A percentile compares a stretch with the other conserved stretches of the same genome.
Conservation (phyloP, 1,139 yeast species). For the Meyerozyma athensensis region DNA sequence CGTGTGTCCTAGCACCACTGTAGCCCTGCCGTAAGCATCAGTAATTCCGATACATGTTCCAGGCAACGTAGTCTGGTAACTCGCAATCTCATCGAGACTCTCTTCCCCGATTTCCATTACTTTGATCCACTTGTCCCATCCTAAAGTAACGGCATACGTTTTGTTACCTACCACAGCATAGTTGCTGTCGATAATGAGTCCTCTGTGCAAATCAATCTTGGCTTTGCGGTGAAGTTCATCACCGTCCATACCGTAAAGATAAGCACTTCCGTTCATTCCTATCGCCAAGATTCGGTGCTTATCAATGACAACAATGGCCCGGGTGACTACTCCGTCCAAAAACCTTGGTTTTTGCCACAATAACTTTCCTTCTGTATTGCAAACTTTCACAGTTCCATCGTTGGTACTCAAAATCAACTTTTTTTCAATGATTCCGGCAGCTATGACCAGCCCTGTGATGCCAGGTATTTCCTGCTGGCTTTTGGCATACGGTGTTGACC, state of each 20-base stretch:
- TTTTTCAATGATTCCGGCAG: constrained; percentile 14
- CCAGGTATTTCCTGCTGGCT: constrained; percentile 8
- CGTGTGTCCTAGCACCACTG: constrained; percentile 50
- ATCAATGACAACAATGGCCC: constrained; percentile 22
- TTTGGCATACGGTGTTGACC: constrained; percentile 33
- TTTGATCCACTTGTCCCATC: constrained; percentile 54
- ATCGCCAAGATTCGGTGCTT: constrained; percentile 20
- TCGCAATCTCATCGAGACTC: constrained; percentile 17
- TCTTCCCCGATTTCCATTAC: constrained; percentile 28
- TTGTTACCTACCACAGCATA: constrained; percentile 13
- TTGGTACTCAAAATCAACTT: constrained; percentile 23
- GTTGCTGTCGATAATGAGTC: constrained; percentile 32
- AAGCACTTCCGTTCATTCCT: constrained; percentile 38
- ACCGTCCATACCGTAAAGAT: constrained; percentile 14
- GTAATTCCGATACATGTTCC: constrained; percentile 46
- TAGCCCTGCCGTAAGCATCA: constrained; percentile 22
- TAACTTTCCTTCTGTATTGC: constrained; percentile 14
- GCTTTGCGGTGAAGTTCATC: constrained; percentile 10
- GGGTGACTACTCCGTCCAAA: constrained; percentile 29
- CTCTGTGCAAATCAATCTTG: constrained; percentile 23
- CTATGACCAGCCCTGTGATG: constrained; percentile 21
- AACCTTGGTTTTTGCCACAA: constrained; percentile 11
- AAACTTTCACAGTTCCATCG: constrained; percentile 19
- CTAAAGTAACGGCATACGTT: constrained; percentile 49
- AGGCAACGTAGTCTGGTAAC: constrained; percentile 38